Percentiles rank a stretch among this genome's conserved stretches.
Evolutionary conservation across 208 protist genomes (phyloP).

Genomic region (Acanthamoeba lenticulata): DNA sequence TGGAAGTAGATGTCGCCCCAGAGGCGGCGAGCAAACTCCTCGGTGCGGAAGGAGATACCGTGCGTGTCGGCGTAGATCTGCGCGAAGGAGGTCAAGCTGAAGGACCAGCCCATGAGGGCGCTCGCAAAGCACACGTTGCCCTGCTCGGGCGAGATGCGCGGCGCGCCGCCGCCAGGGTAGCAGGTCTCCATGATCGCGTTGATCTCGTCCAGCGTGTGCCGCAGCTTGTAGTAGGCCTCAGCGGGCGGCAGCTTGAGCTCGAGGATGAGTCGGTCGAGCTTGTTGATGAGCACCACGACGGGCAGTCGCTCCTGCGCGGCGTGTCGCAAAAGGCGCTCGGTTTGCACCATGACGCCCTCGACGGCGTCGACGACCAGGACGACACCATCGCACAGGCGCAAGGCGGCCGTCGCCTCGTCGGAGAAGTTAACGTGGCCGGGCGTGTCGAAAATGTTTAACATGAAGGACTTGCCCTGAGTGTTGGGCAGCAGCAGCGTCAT

Average conservation of each 20-base stretch:
- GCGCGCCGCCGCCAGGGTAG: background rate
- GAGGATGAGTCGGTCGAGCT: conserved; percentile 98
- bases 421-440: conserved; percentile 95
- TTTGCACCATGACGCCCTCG: conserved; percentile 92
- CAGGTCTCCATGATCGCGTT: conserved; percentile 14
- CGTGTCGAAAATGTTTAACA: conserved; percentile 98
- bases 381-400: conserved; percentile 96
- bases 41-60: conserved; percentile 78
- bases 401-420: conserved; percentile 93
- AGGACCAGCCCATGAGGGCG: conserved; percentile 91
- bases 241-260: conserved; percentile 98
- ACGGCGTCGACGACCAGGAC: conserved; percentile 97
- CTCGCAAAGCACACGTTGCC: conserved; percentile 82
- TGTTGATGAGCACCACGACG: conserved; percentile 95
- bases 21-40: conserved; percentile 92
- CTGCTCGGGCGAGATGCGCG: conserved; percentile 73
- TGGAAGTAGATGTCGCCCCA: conserved; percentile 98
- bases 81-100: conserved; percentile 96
- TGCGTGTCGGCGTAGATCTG: conserved; percentile 92
- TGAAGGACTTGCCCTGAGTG: conserved; percentile 87
- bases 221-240: conserved; percentile 98
- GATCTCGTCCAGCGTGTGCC: conserved; percentile 90
- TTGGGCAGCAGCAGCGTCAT: conserved; percentile 88
- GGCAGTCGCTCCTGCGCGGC: conserved; percentile 90
- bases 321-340: conserved; percentile 90